A percentile compares a stretch with the other conserved stretches of the same genome.
phyloP scores from a whole-genome alignment of 495 filamentous ascomycete species.

The Physcia stellaris region DNA sequence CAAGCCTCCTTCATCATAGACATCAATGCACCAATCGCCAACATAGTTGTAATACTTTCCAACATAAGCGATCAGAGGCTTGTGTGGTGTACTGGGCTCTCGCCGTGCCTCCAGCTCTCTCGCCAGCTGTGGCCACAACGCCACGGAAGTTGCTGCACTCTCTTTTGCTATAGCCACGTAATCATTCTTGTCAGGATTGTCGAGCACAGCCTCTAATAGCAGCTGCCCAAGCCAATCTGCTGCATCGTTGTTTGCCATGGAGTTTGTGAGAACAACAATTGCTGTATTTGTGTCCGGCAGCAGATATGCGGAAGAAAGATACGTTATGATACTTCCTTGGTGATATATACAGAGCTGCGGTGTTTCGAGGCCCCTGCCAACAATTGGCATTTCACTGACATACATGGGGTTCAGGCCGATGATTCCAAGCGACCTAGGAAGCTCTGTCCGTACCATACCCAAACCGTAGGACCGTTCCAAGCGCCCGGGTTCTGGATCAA shows the following conservation, averaged over 20 bases:
- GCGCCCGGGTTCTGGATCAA: not conserved
- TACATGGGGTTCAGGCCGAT: slow-evolving; percentile 1
- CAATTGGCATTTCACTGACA: not conserved
- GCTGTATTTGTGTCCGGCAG: slow-evolving; percentile 3
- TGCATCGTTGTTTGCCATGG: slow-evolving; percentile 2
- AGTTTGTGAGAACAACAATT: slow-evolving; percentile 6
- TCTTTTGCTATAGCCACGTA: slow-evolving; percentile 1
- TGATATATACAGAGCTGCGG: slow-evolving; percentile 2
- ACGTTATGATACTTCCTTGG: slow-evolving; percentile 1
- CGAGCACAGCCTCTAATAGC: slow-evolving; percentile 3
- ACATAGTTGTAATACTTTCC: slow-evolving; percentile 1
- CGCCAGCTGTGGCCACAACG: not conserved
- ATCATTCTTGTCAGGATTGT: slow-evolving; percentile 1
- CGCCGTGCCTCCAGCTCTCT: not conserved
- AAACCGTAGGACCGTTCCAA: slow-evolving; percentile 4
- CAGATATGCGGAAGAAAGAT: not conserved
- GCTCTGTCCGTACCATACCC: slow-evolving; percentile 1
- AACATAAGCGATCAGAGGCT: not conserved
- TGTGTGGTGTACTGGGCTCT: not conserved
- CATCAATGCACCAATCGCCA: not conserved
- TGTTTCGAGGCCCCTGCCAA: slow-evolving; percentile 1
- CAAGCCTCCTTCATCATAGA: not conserved
- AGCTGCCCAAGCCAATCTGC: slow-evolving; percentile 8
- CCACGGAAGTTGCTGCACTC: not conserved
- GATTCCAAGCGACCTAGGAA: slow-evolving; percentile 4